Conservation (phyloP, 441 rosid species). For the Populus hybrid region DNA sequence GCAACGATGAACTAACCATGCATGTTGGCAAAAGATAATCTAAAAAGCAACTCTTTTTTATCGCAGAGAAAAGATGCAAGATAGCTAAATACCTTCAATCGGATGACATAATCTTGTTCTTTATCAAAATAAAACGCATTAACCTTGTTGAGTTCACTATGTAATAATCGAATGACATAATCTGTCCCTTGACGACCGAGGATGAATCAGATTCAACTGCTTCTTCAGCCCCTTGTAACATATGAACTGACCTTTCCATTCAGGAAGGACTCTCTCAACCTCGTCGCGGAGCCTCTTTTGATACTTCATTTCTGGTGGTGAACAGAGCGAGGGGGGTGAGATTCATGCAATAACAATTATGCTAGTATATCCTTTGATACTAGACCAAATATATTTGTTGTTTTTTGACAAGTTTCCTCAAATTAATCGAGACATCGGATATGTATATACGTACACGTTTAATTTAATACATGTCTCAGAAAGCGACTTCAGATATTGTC, state of each 20-base stretch:
- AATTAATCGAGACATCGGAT: background rate
- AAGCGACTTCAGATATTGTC: too few species aligned
- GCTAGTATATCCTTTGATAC: constrained; percentile 10
- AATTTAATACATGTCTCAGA: too few species aligned
- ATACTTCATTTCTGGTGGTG: constrained; percentile 30
- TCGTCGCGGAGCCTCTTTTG: constrained; percentile 42
- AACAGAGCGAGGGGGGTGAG: background rate
- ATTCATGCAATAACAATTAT: background rate
- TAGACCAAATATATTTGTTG: background rate
- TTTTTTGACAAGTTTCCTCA: background rate
- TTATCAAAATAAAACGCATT: constrained; percentile 39
- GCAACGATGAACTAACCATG: background rate
- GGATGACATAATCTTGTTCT: constrained; percentile 45
- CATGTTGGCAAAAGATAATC: background rate
- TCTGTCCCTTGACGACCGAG: constrained; percentile 17
- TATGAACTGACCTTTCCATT: constrained; percentile 43
- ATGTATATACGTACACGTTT: too few species aligned
- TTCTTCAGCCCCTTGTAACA: constrained; percentile 52
- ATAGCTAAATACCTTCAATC: constrained; percentile 28
- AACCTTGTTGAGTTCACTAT: constrained; percentile 37
- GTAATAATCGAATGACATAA: constrained; percentile 29
- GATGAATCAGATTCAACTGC: constrained; percentile 33
- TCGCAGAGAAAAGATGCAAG: background rate
- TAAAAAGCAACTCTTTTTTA: too few species aligned
- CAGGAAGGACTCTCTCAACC: constrained; percentile 33